Evolutionary conservation across 805 yeast genomes (phyloP), one percentile per base, ranked within the genome.

Genomic region (Wickerhamiella sorbophila): DNA sequence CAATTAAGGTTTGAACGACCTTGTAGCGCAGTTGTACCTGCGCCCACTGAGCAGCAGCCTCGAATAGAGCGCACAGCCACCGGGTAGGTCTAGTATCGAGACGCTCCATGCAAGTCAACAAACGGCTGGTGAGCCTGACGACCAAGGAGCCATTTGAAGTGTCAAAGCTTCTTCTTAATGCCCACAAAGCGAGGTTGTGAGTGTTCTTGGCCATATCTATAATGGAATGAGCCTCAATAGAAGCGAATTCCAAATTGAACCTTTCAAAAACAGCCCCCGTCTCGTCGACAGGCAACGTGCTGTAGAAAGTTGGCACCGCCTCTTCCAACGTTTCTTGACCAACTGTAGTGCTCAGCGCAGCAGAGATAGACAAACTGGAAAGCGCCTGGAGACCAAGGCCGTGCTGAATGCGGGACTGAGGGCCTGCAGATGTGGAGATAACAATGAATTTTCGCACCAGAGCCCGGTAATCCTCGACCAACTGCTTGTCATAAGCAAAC

Each of bases 21-120:
- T 75, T 63, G 61, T 80, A 84, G 48, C 94, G 66, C 48, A 75
- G 67, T 55, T 76, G 94, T 31, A 77, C 91, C 0, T 85, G 96
- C 8, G 84, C 73, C 72, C 87, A 84, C 32, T 73, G 71, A 5
- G 86, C 75, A 44, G 83, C 70, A 47, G 75, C 64, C 47, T 77
- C 78, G 31, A 83, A 61, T 37, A 87, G 63, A 8, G 66, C 58
- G 22, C 70, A 64, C 2, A 72, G 65, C 87, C 87, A 79, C 5
- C 49, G 43, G 33, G 45, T 39, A 6, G 53, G 48, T 5, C 27
- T 4, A 18, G 18, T 14, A 15, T 12, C 6, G 43, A 21, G 31
- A 72, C 14, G 63, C 57, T 8, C 75, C 62, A 17, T 83, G 63
- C 4, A 75, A 68, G 17, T 60, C 63, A 0, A 85, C 71, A 15